Conservation (phyloP, 352 stramenopile genomes). For the Aphanomyces cochlioides region DNA sequence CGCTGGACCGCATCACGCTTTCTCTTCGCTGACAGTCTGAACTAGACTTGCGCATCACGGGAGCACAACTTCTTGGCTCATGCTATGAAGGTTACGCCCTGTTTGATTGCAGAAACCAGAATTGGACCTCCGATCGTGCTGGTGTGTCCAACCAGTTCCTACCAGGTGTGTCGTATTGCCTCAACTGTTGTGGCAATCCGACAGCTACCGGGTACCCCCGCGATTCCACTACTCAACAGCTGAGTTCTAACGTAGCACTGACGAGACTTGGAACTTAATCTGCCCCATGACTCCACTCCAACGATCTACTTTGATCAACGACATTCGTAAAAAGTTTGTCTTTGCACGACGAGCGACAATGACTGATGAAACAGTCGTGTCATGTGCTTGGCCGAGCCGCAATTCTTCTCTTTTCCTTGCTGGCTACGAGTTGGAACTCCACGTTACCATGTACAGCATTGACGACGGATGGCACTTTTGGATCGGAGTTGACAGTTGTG, state of each 20-base stretch:
- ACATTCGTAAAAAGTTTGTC: constrained; percentile 44
- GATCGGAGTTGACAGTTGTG: constrained; percentile 66
- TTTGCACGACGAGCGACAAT: constrained; percentile 60
- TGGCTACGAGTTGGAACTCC: constrained; percentile 53
- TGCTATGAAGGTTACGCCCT: constrained; percentile 27
- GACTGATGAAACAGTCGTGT: constrained; percentile 40
- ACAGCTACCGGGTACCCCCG: constrained; percentile 36
- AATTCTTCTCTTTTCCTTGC: constrained; percentile 49
- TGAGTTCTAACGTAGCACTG: constrained; percentile 33
- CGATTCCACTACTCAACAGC: constrained; percentile 5
- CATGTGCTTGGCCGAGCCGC: constrained; percentile 51
- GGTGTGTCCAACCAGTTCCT: constrained; percentile 29
- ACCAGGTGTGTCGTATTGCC: constrained; percentile 40
- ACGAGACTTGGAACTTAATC: constrained; percentile 75
- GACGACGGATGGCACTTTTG: constrained; percentile 56
- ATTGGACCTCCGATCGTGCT: constrained; percentile 15
- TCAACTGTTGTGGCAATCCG: constrained; percentile 74
- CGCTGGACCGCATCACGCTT: too few relatives aligned
- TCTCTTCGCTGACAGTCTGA: not conserved
- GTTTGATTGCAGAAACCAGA: constrained; percentile 11
- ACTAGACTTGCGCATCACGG: constrained; percentile 15
- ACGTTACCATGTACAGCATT: constrained; percentile 49
- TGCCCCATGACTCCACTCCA: constrained; percentile 66
- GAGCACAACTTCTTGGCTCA: constrained; percentile 11
- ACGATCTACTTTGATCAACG: constrained; percentile 63